These are phyloP conservation scores for Ganoderma lucidum DNA, from an alignment of 1,284 basidiomycete species.

Conservation along the genomic window DNA sequence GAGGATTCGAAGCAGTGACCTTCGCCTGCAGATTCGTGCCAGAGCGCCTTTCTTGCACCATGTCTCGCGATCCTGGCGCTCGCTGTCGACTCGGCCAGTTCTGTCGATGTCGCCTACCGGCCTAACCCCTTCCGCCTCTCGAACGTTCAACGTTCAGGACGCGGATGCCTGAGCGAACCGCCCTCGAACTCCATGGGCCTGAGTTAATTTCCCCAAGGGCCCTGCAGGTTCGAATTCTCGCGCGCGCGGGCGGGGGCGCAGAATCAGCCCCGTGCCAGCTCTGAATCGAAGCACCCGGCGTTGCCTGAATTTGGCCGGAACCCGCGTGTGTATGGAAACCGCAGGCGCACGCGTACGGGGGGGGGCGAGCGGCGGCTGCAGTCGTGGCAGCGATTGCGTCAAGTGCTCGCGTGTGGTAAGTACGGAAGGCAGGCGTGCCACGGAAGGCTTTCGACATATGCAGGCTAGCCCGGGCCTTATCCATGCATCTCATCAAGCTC, in stretches of 20 bases:
- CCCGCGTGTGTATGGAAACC: background rate
- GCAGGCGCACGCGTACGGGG: background rate
- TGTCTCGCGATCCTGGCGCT: slow-evolving; percentile 11
- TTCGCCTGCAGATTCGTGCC: slow-evolving; percentile 1
- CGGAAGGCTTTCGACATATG: slow-evolving; percentile 5
- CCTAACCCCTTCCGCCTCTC: background rate
- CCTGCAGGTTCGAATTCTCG: background rate
- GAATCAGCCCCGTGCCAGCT: background rate
- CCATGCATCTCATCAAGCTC: background rate
- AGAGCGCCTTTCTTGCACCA: slow-evolving; percentile 7
- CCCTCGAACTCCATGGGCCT: background rate
- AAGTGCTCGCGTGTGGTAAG: slow-evolving; percentile 4
- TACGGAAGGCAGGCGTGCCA: background rate
- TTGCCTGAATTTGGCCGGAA: too few relatives aligned
- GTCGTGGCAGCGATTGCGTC: background rate
- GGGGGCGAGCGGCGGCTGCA: background rate
- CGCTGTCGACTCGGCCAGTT: background rate
- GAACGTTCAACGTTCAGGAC: background rate
- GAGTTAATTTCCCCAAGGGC: background rate
- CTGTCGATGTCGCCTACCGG: background rate
- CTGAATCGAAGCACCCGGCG: background rate
- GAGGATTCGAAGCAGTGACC: too few relatives aligned
- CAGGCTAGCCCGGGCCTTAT: background rate
- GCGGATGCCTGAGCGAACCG: background rate
- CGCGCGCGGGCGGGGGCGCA: background rate